Base-by-base conservation (phyloP, 345 rosid species). In the Nasturtium officinale region DNA sequence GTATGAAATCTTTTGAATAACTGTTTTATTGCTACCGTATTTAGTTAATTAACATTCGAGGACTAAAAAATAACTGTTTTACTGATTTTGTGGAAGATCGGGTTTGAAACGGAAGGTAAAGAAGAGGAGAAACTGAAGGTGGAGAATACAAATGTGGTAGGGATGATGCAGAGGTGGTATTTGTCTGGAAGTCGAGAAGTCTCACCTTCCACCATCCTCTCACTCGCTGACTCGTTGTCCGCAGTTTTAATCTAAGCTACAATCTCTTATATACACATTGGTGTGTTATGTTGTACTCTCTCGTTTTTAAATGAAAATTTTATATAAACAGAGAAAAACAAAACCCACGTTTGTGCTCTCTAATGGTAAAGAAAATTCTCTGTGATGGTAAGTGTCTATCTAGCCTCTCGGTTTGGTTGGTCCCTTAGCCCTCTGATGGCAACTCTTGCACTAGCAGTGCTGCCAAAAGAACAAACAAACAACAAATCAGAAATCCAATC, bases 131-230 rank as follows among this genome's bases (percentile, higher is more conserved):
- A 85, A 67, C 3, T 87, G 45, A 80, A 71, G 37, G 89, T 94
- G 71, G 86, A 83, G 80, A 91, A 91, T 53, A 83, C 76, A 4
- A 91, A 94, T 74, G 92, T 94, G 73, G 92, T 72, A 10, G 84
- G 80, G 81, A 88, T 83, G 96, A 87, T 94, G 69, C 83, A 89
- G 88, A 84, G 75, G 72, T 94, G 98, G 98, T 94, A 94, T 66
- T 64, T 94, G 72, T 92, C 95, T 6, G 97, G 87, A 71, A 85
- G 83, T 8, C 73, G 92, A 25, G 98, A 85, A 9, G 85, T 89
- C 8, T 94, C 98, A 61, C 83, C 87, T 32, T 67, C 89, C 12
- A 91, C 95, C 50, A 83, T 86, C n/a, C 4, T 86, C 32, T 83
- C 89, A 46, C 75, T 91, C 1, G 96, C 92, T 0, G 75, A 77